Evolutionary conservation across 129 eudicot species (phyloP), one percentile per base, ranked within the genome.

Genomic region (Dittrichia graveolens): DNA sequence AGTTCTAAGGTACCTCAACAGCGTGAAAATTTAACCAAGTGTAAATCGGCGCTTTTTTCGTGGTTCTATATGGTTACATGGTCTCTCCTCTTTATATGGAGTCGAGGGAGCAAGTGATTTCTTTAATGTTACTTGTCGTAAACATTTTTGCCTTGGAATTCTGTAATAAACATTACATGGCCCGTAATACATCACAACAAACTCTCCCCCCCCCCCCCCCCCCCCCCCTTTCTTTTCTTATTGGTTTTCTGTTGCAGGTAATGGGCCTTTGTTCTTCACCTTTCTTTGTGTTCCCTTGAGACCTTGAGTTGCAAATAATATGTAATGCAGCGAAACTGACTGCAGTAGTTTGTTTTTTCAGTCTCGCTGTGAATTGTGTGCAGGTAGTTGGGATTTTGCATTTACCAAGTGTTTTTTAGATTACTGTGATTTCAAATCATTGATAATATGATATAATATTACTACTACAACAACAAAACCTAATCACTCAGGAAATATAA

Each of bases 161-260:
- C 58, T 59, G 60, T 75, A 75, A 75, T 75, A 75, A 76, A 75
- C 46, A 35, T 67, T 45, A 76, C 67, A 47, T 15, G 50, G 68
- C 67, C 74, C 61, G 42, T 66, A 11, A 9, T 19, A 50, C 16
- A 39, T n/a, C 14, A 61, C 46, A 1, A 31, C n/a, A 35, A 31
- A 18, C 35, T 15, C 48, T 14, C 18, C 5, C 34, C 16, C 8
- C 18, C 11, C 19, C 5, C 5, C 2, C 0, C 10, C 3, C 39
- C 9, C 53, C 10, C 16, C 34, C 11, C 14, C 6, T 67, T 72
- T 8, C 0, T 58, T 7, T 34, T 31, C 8, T 55, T 71, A 18
- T 19, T 18, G 31, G 47, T 5, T 49, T 48, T 38, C 35, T 12
- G n/a, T 42, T 49, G 24, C 11, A 74, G 53, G 65, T 65, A 65